A percentile compares a stretch with the other conserved stretches of the same genome.
phyloP scores from a whole-genome alignment of 169 alveolate species.

The Neospora caninum region DNA sequence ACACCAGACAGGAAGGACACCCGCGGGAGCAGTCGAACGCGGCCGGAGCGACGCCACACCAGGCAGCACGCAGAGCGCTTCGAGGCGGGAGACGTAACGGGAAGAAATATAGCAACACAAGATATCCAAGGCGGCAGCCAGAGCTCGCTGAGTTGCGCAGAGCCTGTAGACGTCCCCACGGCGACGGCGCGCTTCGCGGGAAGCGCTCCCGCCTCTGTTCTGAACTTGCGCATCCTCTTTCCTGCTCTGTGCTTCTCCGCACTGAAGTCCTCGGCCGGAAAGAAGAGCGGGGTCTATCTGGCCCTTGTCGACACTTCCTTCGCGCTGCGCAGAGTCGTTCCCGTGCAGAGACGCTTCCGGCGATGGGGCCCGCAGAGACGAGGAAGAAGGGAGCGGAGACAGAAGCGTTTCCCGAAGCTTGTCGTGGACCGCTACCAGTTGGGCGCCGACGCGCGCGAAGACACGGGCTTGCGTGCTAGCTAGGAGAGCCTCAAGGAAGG shows the following conservation, averaged over 20 bases:
- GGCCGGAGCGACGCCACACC: neutral
- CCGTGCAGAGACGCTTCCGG: too few species aligned
- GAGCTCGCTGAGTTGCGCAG: conserved; percentile 10
- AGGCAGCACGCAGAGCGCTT: neutral
- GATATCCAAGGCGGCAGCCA: neutral
- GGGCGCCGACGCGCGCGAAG: neutral
- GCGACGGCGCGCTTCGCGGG: neutral
- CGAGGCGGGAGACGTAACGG: neutral
- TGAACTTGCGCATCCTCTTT: neutral
- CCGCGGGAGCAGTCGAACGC: neutral
- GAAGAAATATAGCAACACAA: neutral
- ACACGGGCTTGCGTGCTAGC: neutral
- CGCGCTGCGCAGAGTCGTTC: too few species aligned
- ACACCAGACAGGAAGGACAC: too few species aligned
- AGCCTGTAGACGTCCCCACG: neutral
- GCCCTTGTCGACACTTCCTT: too few species aligned
- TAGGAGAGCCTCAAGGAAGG: neutral
- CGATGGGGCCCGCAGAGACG: neutral
- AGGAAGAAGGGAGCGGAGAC: neutral
- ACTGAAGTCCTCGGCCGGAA: neutral
- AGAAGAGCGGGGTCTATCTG: too few species aligned
- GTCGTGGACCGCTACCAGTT: neutral
- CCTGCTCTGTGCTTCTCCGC: neutral
- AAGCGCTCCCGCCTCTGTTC: neutral
- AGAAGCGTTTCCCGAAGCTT: neutral